Base-by-base conservation (phyloP, 2,329 filamentous ascomycete species). In the Hymenoscyphus scutula region DNA sequence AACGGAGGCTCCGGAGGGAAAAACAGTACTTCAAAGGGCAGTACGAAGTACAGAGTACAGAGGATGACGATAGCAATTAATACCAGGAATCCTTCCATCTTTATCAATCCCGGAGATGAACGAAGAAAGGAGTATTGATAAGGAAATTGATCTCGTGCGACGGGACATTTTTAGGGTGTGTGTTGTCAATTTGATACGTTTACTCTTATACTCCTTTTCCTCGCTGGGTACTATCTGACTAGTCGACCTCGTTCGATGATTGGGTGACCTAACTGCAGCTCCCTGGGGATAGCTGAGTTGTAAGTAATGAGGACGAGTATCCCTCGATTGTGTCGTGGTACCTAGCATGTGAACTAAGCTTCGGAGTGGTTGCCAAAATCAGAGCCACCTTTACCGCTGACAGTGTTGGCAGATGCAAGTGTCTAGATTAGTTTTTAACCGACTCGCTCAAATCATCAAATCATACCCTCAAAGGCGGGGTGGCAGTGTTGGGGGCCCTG, bases 141-240 rank as follows among this genome's bases (percentile, higher is more conserved):
- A 25, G 45, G 45, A 51, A 51, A 51, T 51, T 51, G 45, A 51
- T 25, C 19, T 51, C 19, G 45, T 51, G 19, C 45, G 19, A 51
- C 10, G 45, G 45, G 19, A 51, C 34, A 37, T 4, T 5, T 15
- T 37, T 37, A 4, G 34, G 45, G 27, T 6, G 6, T 23, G 38
- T 19, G n/a, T 25, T 13, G 25, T 25, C 45, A 48, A 51, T 51
- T 51, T 51, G 45, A 51, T 51, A 51, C 19, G 19, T 23, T 23
- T 25, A 51, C 45, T 23, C 45, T 15, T 15, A 37, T 37, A 37
- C 11, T 15, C 34, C 11, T 37, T 13, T 17, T 29, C 32, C 32
- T 13, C 13, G 13, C 2, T 37, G 17, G 34, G 34, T 37, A 37
- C 13, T 37, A 17, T 37, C 15, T 13, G 34, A 37, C 34, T 37